Percentiles rank a stretch among this genome's conserved stretches.
Conservation (phyloP, 257 asterid genomes). For the Solanum medicagineum region DNA sequence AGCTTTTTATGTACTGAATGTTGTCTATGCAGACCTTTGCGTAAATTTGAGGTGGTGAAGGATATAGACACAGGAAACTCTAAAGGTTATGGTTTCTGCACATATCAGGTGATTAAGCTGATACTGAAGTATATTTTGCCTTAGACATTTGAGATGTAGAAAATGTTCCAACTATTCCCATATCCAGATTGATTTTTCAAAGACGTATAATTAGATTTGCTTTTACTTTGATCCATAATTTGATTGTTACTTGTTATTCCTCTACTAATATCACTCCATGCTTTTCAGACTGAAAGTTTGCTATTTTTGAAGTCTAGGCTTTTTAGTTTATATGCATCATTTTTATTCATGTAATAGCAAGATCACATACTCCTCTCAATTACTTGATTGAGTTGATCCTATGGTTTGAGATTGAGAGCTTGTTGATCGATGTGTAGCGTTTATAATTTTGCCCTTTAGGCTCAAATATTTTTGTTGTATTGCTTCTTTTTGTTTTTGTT, state of each 20-base stretch:
- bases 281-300: neutral
- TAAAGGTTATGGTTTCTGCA: conserved; percentile 98
- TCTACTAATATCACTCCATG: neutral
- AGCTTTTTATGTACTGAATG: conserved; percentile 72
- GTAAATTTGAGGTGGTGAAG: conserved; percentile 90
- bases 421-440: neutral
- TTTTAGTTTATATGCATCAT: neutral
- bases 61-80: conserved; percentile 98
- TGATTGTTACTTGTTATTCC: neutral
- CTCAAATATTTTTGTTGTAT: neutral
- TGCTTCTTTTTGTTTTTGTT: neutral
- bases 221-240: neutral
- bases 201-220: neutral
- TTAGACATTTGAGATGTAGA: neutral
- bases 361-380: neutral
- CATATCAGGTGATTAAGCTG: neutral
- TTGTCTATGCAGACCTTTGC: conserved; percentile 89
- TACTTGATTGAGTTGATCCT: neutral
- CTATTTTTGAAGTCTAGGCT: neutral
- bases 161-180: neutral
- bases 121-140: neutral
- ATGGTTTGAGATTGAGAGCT: neutral
- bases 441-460: neutral
- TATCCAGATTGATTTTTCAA: neutral
- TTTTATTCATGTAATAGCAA: neutral